Conservation (phyloP, 2,329 filamentous ascomycete species). For the Penicillium sp. region DNA sequence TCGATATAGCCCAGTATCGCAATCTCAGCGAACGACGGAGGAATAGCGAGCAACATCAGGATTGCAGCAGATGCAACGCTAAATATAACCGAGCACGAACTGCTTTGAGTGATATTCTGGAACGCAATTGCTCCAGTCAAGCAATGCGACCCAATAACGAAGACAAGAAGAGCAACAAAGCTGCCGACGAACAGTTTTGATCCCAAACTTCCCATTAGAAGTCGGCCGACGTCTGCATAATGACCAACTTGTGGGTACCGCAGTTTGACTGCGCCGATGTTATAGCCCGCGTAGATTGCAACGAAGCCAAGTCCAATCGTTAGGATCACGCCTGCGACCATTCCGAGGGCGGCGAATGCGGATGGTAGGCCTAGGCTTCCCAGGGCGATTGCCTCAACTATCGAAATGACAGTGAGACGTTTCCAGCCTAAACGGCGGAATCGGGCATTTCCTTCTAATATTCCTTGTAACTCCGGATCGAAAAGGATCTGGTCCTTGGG, state of each 20-base stretch:
- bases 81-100: slow-evolving; percentile 1
- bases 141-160: slow-evolving; percentile 5
- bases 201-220: not conserved
- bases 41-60: slow-evolving; percentile 23
- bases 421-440: slow-evolving; percentile 7
- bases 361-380: slow-evolving; percentile 3
- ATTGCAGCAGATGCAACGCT: slow-evolving; percentile 10
- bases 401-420: slow-evolving; percentile 3
- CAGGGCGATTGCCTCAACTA: slow-evolving; percentile 6
- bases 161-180: slow-evolving; percentile 6
- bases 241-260: slow-evolving; percentile 4
- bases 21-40: slow-evolving; percentile 26
- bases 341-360: slow-evolving; percentile 3
- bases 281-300: slow-evolving; percentile 4
- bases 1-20: slow-evolving; percentile 29
- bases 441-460: not conserved
- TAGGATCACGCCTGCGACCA: slow-evolving; percentile 1
- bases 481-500: slow-evolving; percentile 1
- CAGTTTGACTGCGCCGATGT: slow-evolving; percentile 2
- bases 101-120: slow-evolving; percentile 3
- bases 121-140: slow-evolving; percentile 4
- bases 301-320: slow-evolving; percentile 2
- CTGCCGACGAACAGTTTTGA: slow-evolving; percentile 5
- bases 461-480: slow-evolving; percentile 1
- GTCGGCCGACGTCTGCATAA: slow-evolving; percentile 3